Evolutionary conservation across 768 basidiomycete species (phyloP), one percentile per base, ranked within the genome.

Genomic region (Boletus bicolor): DNA sequence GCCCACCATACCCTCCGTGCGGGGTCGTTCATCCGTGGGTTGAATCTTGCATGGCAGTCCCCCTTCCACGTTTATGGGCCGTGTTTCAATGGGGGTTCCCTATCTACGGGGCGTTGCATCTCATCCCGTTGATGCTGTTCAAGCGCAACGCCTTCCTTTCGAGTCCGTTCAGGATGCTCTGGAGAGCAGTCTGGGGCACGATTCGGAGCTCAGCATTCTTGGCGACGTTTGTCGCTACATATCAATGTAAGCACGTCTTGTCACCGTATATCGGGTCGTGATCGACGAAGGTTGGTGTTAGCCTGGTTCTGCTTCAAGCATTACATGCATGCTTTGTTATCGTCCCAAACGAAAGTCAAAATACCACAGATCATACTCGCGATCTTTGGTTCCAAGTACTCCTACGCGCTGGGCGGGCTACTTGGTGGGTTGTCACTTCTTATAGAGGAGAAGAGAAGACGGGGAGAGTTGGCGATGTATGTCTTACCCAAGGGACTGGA

Each of bases 401-500:
- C 86, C 26, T 93, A 86, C 72, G 91, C 82, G 81, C 35, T 91
- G 3, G 78, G 83, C 3, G 94, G 94, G 0, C 76, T 91, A 42
- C 71, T 85, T 7, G 77, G 88, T 10, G 93, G 91, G 12, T 62
- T 96, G 11, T 80, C 91, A 8, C 73, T 98, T 46, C 83, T 97
- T 54, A 80, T 95, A 4, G 96, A 98, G 65, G 94, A 92, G 66
- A 86, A 83, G 74, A 81, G 87, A 64, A 79, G 96, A n/a, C 80
- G 94, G 5, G 89, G 83, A 1, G 96, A 98, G 73, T 75, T 98
- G 59, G 93, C 94, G 57, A 91, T 93, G 93, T 93, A 89, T 67
- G 87, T 86, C 2, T 73, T 98, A 26, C 96, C 96, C 5, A 91
- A 93, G 69, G 91, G 83, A 0, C 70, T 98, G 36, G 94, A 98